Conservation (phyloP, 73 alveolate species). For the Paramecium caudatum region DNA sequence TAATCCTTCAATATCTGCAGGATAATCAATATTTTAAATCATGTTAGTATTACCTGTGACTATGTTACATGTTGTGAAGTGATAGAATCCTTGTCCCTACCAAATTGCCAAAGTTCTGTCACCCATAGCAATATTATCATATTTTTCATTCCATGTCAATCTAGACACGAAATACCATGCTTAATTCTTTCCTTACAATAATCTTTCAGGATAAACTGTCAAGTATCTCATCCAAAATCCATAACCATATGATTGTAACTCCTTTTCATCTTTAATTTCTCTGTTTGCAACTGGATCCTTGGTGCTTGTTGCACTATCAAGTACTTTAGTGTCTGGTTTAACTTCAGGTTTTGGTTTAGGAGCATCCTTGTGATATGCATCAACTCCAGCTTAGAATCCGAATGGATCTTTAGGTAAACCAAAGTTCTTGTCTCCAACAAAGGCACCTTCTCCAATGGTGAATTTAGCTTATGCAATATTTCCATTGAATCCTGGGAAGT, state of each 20-base stretch:
- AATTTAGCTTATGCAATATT: constrained; percentile 19
- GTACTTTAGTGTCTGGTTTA: background rate
- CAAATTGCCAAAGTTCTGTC: constrained; percentile 62
- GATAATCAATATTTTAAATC: constrained; percentile 40
- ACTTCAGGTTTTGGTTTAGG: constrained; percentile 29
- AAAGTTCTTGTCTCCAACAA: constrained; percentile 6
- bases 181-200: constrained; percentile 1
- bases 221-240: constrained; percentile 61
- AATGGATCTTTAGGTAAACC: constrained; percentile 28
- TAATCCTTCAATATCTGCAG: constrained; percentile 69
- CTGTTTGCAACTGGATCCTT: background rate
- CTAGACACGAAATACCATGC: constrained; percentile 60
- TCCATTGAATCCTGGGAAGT: constrained; percentile 51
- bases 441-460: constrained; percentile 67
- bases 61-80: constrained; percentile 32
- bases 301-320: background rate
- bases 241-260: constrained; percentile 43
- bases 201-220: constrained; percentile 36
- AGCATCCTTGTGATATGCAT: background rate
- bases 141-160: constrained; percentile 3
- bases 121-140: constrained; percentile 66
- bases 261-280: constrained; percentile 14
- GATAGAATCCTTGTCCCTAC: constrained; percentile 70
- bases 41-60: constrained; percentile 5
- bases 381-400: background rate